Evolutionary conservation across 805 yeast species (phyloP).

Genomic region (Scheffersomyces coipomensis): DNA sequence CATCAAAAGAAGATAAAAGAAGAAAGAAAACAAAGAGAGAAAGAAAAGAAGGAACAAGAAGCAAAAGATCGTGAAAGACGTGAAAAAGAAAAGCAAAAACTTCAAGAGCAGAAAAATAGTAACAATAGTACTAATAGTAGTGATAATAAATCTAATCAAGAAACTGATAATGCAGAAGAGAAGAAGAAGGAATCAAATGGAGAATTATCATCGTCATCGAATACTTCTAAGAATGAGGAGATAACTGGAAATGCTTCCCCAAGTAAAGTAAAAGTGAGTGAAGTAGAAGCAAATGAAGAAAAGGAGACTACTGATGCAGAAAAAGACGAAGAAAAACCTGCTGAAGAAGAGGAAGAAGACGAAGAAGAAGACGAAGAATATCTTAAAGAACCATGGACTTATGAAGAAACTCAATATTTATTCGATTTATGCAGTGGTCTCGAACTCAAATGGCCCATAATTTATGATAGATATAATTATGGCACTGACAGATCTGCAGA

Average conservation of each 20-base stretch:
- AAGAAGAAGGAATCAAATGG: neutral
- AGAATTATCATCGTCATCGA: too few relatives aligned
- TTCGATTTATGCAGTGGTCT: constrained; percentile 63
- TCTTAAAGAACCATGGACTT: constrained; percentile 52
- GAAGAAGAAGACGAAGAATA: constrained; percentile 29
- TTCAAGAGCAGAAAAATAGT: neutral
- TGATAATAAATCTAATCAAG: neutral
- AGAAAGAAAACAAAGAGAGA: constrained; percentile 12
- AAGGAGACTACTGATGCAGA: constrained; percentile 9
- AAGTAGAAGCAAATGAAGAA: constrained; percentile 8
- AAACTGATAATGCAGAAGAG: neutral
- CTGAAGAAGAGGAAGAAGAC: constrained; percentile 4
- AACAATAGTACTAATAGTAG: neutral
- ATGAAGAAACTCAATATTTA: constrained; percentile 74
- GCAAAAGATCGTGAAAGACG: constrained; percentile 9
- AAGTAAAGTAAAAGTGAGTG: constrained; percentile 22
- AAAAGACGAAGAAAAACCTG: neutral
- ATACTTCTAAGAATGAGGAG: neutral
- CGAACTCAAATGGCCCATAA: constrained; percentile 67
- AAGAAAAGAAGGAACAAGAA: constrained; percentile 11
- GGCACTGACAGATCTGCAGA: constrained; percentile 52
- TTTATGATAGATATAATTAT: constrained; percentile 57
- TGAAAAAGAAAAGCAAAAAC: constrained; percentile 3
- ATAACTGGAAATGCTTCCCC: neutral
- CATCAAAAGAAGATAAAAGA: constrained; percentile 15